A percentile compares a stretch with the other conserved stretches of the same genome.
phyloP scores from a whole-genome alignment of 1,284 basidiomycete genomes.

The Tetrapyrgos nigripes region DNA sequence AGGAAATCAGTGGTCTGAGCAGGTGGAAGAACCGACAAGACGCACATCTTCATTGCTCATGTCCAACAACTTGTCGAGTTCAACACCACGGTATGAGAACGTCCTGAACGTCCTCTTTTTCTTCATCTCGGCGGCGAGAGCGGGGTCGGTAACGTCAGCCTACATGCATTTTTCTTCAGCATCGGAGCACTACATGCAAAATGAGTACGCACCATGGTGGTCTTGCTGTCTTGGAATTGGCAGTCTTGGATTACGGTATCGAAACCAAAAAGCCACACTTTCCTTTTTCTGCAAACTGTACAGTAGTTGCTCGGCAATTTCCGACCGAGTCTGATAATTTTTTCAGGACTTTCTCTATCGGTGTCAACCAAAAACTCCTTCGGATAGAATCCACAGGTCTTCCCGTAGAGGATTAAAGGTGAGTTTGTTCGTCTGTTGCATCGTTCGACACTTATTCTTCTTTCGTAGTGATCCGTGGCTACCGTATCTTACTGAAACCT shows the following conservation, averaged over 20 bases:
- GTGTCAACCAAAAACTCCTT: slow-evolving; percentile 36
- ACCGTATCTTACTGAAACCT: slow-evolving; percentile 48
- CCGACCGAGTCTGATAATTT: background rate
- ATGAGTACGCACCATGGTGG: slow-evolving; percentile 60
- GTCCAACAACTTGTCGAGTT: slow-evolving; percentile 97
- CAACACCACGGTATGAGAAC: slow-evolving; percentile 97
- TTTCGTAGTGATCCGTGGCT: slow-evolving; percentile 87
- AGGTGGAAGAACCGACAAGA: slow-evolving; percentile 20
- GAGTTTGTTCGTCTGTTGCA: background rate
- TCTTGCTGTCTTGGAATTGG: slow-evolving; percentile 26
- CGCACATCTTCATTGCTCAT: slow-evolving; percentile 92
- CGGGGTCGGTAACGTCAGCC: slow-evolving; percentile 91
- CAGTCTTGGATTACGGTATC: background rate
- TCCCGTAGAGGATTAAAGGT: slow-evolving; percentile 85
- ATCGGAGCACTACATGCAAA: background rate
- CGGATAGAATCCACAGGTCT: slow-evolving; percentile 91
- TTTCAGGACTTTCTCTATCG: slow-evolving; percentile 14
- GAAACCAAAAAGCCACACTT: background rate
- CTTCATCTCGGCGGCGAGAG: slow-evolving; percentile 93
- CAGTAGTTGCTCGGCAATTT: slow-evolving; percentile 62
- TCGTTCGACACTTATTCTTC: slow-evolving; percentile 8
- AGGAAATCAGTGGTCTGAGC: slow-evolving; percentile 15
- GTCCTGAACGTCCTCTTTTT: slow-evolving; percentile 98
- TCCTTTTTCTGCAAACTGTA: slow-evolving; percentile 31
- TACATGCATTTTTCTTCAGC: slow-evolving; percentile 33